Base-by-base conservation (phyloP, 352 stramenopile genomes). In the Globisporangium cystogenes region DNA sequence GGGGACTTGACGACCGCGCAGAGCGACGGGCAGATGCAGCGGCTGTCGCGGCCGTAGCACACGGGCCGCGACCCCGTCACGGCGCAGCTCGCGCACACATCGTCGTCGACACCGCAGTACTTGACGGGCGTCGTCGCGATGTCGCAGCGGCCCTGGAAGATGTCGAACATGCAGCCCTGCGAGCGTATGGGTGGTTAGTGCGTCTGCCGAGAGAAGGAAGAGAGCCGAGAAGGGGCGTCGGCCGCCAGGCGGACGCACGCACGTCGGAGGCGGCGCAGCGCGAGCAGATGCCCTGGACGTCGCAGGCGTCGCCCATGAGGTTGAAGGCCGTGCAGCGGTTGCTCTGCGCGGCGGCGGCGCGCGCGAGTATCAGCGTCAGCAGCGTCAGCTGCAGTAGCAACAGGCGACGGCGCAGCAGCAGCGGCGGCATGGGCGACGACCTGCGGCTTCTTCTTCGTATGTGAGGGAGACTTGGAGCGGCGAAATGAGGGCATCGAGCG, bases 11-110 rank as follows among this genome's bases (percentile, higher is more conserved):
- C 59, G 48, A 72, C 47, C 21, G 57, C 53, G 41, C 70, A 76
- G 16, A 80, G 56, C 16, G 70, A 76, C 20, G 49, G 64, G n/a
- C 71, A 81, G 49, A 78, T 59, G 64, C 71, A 81, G 23, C 23
- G 29, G n/a, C 53, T 43, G 51, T 65, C 67, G 10, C 40, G 10
- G 15, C 71, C 66, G 0, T 49, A 60, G 54, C 71, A 81, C 20
- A 61, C 62, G 12, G 68, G 68, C 6, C 62, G 63, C 16, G 68
- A 52, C 15, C 65, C 47, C 16, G 59, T 72, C 37, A 74, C 60
- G 26, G 44, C 20, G 55, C 71, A 81, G 18, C 43, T 58, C 11
- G 50, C 27, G 41, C 69, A 78, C 36, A 56, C 42, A 4, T 44
- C 57, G 51, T 76, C 66, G 26, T 50, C 62, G 2, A 20, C 4